A percentile compares a stretch with the other conserved stretches of the same genome.
These are phyloP conservation scores for Pyrenophora seminiperda DNA, from an alignment of 2,329 filamentous ascomycete genomes.

Conservation along the genomic window DNA sequence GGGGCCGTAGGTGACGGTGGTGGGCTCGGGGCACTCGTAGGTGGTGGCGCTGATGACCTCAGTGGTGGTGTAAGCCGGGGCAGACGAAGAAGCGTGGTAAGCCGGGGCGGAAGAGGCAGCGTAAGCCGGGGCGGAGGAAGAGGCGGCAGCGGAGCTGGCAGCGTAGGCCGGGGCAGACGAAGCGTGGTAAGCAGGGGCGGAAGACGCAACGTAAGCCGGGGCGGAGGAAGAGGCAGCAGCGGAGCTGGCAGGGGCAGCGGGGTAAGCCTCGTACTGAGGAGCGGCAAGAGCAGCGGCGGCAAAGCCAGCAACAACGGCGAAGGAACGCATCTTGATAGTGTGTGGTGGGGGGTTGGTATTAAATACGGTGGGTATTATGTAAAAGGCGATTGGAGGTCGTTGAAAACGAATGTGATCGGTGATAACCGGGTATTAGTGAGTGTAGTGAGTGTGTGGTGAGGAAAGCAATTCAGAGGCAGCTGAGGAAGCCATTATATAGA, in stretches of 20 bases:
- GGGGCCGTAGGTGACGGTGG: constrained; percentile 35
- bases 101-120: constrained; percentile 1
- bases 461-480: constrained; percentile 23
- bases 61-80: constrained; percentile 30
- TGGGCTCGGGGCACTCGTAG: constrained; percentile 31
- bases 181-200: constrained; percentile 2
- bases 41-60: constrained; percentile 29
- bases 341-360: constrained; percentile 29
- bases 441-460: constrained; percentile 47
- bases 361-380: constrained; percentile 46
- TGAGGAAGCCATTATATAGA: constrained; percentile 46
- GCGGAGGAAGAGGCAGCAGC: constrained; percentile 9
- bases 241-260: constrained; percentile 2
- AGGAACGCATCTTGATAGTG: constrained; percentile 49
- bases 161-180: constrained; percentile 8
- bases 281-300: constrained; percentile 34
- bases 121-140: background rate
- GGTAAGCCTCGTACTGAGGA: constrained; percentile 26
- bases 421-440: constrained; percentile 46
- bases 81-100: background rate
- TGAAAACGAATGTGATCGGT: constrained; percentile 50
- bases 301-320: constrained; percentile 41
- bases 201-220: constrained; percentile 1
- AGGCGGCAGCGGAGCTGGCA: constrained; percentile 1
- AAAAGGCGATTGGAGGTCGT: constrained; percentile 34